A percentile compares a stretch with the other conserved stretches of the same genome.
These are phyloP conservation scores for Mucor indicus DNA, from an alignment of 371 early-diverging fungal genomes.

Conservation along the genomic window DNA sequence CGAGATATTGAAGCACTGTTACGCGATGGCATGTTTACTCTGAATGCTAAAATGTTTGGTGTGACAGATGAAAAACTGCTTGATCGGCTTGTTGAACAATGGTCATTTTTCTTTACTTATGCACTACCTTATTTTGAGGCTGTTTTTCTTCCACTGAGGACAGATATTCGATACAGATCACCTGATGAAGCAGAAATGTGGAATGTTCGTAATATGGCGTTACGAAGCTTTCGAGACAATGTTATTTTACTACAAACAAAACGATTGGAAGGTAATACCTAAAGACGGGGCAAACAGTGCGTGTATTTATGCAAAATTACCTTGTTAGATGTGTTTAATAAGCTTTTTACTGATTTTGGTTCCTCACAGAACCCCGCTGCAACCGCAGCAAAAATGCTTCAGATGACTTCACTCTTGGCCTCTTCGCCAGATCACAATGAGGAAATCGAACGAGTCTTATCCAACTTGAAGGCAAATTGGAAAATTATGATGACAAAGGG, in stretches of 20 bases:
- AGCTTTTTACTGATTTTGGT: conserved; percentile 66
- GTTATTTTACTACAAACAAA: conserved; percentile 67
- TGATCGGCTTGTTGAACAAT: conserved; percentile 74
- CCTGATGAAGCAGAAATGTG: conserved; percentile 46
- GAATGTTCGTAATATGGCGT: conserved; percentile 66
- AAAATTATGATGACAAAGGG: conserved; percentile 63
- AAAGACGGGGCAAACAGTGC: no score
- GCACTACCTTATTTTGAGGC: conserved; percentile 86
- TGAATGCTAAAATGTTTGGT: conserved; percentile 69
- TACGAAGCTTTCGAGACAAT: conserved; percentile 68
- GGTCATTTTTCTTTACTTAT: conserved; percentile 84
- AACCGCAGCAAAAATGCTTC: conserved; percentile 70
- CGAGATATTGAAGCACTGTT: conserved; percentile 63
- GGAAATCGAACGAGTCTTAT: conserved; percentile 55
- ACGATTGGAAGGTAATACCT: conserved; percentile 65
- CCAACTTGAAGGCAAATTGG: conserved; percentile 57
- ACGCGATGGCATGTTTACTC: conserved; percentile 68
- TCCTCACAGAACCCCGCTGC: conserved; percentile 68
- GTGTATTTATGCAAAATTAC: no score
- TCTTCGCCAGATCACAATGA: conserved; percentile 57
- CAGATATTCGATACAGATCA: conserved; percentile 44
- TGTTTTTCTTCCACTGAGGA: conserved; percentile 76
- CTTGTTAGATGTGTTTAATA: conserved; percentile 59
- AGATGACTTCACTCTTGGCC: conserved; percentile 72
- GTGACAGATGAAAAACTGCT: conserved; percentile 72